Evolutionary conservation across 257 asterid genomes (phyloP).

Genomic region (Solanum sitiens): DNA sequence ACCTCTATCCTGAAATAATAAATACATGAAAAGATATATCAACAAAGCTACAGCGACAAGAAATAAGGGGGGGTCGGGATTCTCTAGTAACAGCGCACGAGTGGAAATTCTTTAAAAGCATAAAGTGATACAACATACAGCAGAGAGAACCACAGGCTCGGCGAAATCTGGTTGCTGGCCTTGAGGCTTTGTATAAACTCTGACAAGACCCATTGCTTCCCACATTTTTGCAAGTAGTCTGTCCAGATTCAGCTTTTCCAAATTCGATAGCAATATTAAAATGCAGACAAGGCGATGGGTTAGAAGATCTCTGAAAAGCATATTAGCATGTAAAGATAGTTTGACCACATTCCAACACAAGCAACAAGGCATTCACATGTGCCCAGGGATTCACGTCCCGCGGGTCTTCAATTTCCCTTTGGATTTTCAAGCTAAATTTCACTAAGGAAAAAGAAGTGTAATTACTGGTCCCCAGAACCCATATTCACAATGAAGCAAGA

Average conservation of each 20-base stretch:
- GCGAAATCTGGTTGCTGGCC: conserved; percentile 97
- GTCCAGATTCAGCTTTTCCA: conserved; percentile 30
- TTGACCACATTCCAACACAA: not conserved
- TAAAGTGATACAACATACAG: conserved; percentile 34
- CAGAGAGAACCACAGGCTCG: conserved; percentile 90
- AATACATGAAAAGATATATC: not conserved
- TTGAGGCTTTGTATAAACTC: conserved; percentile 92
- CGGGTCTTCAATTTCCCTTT: not conserved
- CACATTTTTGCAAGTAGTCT: conserved; percentile 77
- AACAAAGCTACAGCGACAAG: not conserved
- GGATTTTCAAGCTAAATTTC: not conserved
- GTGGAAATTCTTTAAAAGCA: not conserved
- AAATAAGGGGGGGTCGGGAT: not conserved
- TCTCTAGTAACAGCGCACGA: not conserved
- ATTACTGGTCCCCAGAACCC: not conserved
- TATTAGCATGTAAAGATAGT: not conserved
- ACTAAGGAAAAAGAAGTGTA: not conserved
- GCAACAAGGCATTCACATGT: not conserved
- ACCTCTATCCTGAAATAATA: conserved; percentile 75
- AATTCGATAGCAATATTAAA: conserved; percentile 1
- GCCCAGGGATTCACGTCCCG: not conserved
- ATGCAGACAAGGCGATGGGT: not conserved
- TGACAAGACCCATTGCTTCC: conserved; percentile 88
- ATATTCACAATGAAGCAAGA: not conserved
- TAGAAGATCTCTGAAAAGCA: not conserved